Conservation (phyloP, 306 rosid species). For the Arachis stenosperma region DNA sequence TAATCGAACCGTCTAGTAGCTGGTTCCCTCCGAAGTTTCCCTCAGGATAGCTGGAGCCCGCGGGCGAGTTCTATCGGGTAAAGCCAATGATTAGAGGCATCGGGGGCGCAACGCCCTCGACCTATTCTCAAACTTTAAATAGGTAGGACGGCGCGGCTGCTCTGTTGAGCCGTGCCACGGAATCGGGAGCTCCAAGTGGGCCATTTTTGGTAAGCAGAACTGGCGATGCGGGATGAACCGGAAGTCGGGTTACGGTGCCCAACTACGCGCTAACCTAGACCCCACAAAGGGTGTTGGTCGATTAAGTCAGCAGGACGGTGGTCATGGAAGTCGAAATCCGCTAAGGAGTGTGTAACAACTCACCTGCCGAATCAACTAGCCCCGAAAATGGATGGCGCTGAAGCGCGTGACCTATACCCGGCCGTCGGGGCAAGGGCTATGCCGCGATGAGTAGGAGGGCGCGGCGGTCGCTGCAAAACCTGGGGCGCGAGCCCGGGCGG, state of each 20-base stretch:
- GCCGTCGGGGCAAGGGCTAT: too few relatives aligned
- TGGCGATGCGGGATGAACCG: background rate
- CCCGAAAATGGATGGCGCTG: too few relatives aligned
- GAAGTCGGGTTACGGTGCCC: slow-evolving; percentile 8
- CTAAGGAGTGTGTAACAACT: too few relatives aligned
- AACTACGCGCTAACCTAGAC: slow-evolving; percentile 3
- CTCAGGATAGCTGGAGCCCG: slow-evolving; percentile 29
- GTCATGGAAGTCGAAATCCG: too few relatives aligned
- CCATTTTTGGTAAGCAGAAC: slow-evolving; percentile 16
- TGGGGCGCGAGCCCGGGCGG: too few relatives aligned
- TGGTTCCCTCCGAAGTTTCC: slow-evolving; percentile 36
- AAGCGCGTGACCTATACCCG: too few relatives aligned
- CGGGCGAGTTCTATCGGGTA: slow-evolving; percentile 19
- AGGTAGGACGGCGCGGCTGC: slow-evolving; percentile 14
- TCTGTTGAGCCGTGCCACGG: background rate
- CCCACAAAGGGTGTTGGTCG: too few relatives aligned
- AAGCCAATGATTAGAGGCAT: slow-evolving; percentile 30
- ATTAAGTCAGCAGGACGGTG: too few relatives aligned
- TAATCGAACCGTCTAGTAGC: slow-evolving; percentile 39
- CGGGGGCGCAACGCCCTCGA: slow-evolving; percentile 12
- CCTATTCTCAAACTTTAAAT: slow-evolving; percentile 30
- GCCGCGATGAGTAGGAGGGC: too few relatives aligned
- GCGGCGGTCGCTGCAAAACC: too few relatives aligned
- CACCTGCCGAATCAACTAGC: too few relatives aligned
- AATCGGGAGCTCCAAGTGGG: background rate